phyloP scores from a whole-genome alignment of 2,329 filamentous ascomycete species.

The Colletotrichum ledebouriae region DNA sequence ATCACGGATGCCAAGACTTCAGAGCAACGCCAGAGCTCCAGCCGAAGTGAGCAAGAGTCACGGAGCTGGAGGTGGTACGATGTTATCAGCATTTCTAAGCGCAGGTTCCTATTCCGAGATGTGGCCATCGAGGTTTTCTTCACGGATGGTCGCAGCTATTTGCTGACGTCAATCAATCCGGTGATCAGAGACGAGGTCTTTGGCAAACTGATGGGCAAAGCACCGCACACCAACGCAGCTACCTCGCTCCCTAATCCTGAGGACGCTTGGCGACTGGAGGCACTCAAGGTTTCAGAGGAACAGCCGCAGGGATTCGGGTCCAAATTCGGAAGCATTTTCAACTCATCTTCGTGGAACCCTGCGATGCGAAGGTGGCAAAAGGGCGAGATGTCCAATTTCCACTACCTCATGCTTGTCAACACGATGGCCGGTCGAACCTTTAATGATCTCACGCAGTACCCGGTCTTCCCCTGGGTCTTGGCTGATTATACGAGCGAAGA shows the following conservation, averaged over 20 bases:
- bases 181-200: slow-evolving; percentile 84
- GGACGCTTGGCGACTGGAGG: slow-evolving; percentile 92
- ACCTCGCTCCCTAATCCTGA: slow-evolving; percentile 82
- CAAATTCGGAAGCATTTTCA: slow-evolving; percentile 93
- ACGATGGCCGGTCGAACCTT: slow-evolving; percentile 97
- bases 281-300: slow-evolving; percentile 77
- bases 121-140: slow-evolving; percentile 99
- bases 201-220: slow-evolving; percentile 79
- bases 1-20: slow-evolving; percentile 78
- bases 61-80: slow-evolving; percentile 95
- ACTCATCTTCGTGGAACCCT: slow-evolving; percentile 83
- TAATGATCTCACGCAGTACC: slow-evolving; percentile 98
- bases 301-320: slow-evolving; percentile 77
- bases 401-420: slow-evolving; percentile 98
- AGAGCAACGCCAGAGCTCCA: slow-evolving; percentile 72
- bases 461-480: slow-evolving; percentile 96
- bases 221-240: slow-evolving; percentile 81
- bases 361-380: slow-evolving; percentile 91
- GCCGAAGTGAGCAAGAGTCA: slow-evolving; percentile 79
- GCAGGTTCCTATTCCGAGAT: slow-evolving; percentile 93
- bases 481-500: slow-evolving; percentile 97
- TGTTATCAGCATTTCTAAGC: slow-evolving; percentile 94
- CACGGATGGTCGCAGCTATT: slow-evolving; percentile 93
- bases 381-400: slow-evolving; percentile 97
- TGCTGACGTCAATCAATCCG: slow-evolving; percentile 86